These are phyloP conservation scores for Geranomyces variabilis DNA, from an alignment of 192 early-diverging fungal species.

Conservation along the genomic window DNA sequence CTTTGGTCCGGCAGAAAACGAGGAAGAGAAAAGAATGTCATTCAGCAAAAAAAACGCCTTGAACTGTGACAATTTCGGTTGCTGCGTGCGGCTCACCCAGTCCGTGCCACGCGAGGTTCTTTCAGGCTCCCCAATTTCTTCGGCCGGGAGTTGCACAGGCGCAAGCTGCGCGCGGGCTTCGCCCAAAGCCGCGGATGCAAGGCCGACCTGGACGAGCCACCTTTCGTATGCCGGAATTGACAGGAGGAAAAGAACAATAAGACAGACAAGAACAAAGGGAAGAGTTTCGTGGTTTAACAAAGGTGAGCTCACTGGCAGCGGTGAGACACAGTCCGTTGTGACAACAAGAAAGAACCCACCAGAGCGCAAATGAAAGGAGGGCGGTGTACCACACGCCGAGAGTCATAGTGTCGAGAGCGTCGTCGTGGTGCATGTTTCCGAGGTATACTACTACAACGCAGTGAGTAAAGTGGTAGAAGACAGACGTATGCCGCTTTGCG, in stretches of 20 bases:
- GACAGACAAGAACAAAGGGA: not conserved
- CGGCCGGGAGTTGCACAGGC: not conserved
- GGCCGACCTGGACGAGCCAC: conserved; percentile 4
- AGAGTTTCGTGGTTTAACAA: too few species aligned
- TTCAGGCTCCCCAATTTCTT: not conserved
- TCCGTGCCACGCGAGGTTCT: not conserved
- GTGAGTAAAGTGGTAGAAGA: too few species aligned
- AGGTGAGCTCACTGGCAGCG: not conserved
- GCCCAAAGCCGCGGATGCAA: not conserved
- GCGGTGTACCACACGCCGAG: conserved; percentile 3
- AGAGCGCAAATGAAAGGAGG: not conserved
- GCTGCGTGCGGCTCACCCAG: too few species aligned
- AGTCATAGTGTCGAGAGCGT: not conserved
- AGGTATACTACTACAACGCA: too few species aligned
- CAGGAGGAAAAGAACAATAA: not conserved
- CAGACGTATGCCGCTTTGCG: too few species aligned
- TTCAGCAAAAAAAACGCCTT: too few species aligned
- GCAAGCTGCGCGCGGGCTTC: not conserved
- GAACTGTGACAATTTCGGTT: too few species aligned
- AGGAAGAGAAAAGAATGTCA: too few species aligned
- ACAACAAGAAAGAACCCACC: not conserved
- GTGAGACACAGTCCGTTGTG: not conserved
- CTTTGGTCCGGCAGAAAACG: too few species aligned
- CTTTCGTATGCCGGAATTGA: not conserved
- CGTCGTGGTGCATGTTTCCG: too few species aligned